Conservation (phyloP, 2,329 filamentous ascomycete species). For the Penicillium sp. region DNA sequence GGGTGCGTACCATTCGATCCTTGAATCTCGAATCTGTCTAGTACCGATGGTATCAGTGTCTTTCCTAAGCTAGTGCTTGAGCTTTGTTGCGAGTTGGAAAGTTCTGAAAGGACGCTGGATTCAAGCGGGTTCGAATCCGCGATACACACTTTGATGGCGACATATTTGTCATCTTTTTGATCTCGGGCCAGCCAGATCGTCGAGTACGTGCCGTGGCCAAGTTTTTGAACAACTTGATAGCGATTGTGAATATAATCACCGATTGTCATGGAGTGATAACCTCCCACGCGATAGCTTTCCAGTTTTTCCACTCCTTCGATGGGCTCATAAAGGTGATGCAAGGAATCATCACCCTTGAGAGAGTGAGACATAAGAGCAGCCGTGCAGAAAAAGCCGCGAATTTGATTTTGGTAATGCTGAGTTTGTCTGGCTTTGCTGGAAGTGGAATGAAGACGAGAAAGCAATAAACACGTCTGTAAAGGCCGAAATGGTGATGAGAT, state of each 20-base stretch:
- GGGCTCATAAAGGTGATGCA: conserved; percentile 4
- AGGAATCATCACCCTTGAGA: too few relatives aligned
- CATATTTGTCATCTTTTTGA: conserved; percentile 18
- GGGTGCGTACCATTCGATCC: conserved; percentile 14
- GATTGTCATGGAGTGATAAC: conserved; percentile 30
- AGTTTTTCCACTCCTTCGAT: conserved; percentile 23
- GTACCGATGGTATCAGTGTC: conserved; percentile 11
- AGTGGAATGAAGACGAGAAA: too few relatives aligned
- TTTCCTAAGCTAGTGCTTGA: conserved; percentile 1
- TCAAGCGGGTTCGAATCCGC: conserved; percentile 20
- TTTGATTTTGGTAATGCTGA: too few relatives aligned
- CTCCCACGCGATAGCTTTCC: conserved; percentile 24
- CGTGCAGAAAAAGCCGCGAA: too few relatives aligned
- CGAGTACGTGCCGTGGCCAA: conserved; percentile 39
- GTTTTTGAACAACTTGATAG: conserved; percentile 41
- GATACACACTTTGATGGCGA: conserved; percentile 28
- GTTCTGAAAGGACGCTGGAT: conserved; percentile 9
- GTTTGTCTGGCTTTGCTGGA: too few relatives aligned
- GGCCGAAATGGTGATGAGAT: too few relatives aligned
- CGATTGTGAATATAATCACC: conserved; percentile 28
- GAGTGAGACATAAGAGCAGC: too few relatives aligned
- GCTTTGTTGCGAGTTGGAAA: conserved; percentile 1
- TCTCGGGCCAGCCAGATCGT: conserved; percentile 31
- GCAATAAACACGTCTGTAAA: too few relatives aligned
- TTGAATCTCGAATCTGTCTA: conserved; percentile 13